Conservation (phyloP, 306 rosid species). For the Citrullus amarus region DNA sequence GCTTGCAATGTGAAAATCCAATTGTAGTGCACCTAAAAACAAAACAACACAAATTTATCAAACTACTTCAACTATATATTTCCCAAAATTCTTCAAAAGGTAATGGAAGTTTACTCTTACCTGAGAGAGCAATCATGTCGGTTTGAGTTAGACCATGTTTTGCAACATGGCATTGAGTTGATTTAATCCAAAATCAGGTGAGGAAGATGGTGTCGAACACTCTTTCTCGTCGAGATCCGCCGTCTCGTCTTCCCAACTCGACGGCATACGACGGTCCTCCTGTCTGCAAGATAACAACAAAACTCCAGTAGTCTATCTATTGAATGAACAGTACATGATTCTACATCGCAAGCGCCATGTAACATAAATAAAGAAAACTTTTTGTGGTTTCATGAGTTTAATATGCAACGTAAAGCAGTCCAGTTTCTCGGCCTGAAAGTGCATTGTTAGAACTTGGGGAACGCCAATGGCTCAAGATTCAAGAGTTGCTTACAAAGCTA, state of each 20-base stretch:
- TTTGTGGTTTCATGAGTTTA: too few relatives aligned
- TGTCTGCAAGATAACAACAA: slow-evolving; percentile 26
- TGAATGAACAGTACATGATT: background rate
- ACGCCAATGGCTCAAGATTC: too few relatives aligned
- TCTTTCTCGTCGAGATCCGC: slow-evolving; percentile 39
- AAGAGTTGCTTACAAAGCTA: slow-evolving; percentile 32
- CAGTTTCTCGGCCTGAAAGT: too few relatives aligned
- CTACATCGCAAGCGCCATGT: background rate
- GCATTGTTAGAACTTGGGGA: too few relatives aligned
- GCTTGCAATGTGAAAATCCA: slow-evolving; percentile 69
- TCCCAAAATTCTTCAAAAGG: background rate
- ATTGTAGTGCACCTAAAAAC: slow-evolving; percentile 65
- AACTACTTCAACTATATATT: background rate
- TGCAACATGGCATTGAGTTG: slow-evolving; percentile 38
- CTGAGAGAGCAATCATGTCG: slow-evolving; percentile 75
- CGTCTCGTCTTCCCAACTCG: slow-evolving; percentile 74
- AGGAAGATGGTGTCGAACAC: slow-evolving; percentile 57
- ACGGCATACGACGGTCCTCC: slow-evolving; percentile 77
- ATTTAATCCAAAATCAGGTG: slow-evolving; percentile 34
- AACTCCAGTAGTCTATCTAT: background rate
- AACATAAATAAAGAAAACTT: background rate
- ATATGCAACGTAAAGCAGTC: too few relatives aligned
- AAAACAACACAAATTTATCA: background rate
- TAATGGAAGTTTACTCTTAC: slow-evolving; percentile 18
- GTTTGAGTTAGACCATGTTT: slow-evolving; percentile 47